Conservation (phyloP, 1,284 basidiomycete species). For the Heterobasidion irregulare region DNA sequence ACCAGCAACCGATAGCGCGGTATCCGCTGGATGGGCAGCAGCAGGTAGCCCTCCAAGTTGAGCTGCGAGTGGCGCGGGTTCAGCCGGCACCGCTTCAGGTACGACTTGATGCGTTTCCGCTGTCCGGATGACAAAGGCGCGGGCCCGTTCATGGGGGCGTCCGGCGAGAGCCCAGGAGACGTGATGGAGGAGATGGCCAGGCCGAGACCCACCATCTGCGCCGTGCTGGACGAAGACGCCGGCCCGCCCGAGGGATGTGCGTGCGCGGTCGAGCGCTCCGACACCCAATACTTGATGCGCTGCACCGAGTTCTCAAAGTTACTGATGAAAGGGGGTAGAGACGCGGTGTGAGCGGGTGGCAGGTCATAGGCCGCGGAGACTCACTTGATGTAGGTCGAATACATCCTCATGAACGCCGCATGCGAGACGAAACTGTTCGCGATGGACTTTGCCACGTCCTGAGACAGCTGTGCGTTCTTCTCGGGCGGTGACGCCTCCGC, state of each 20-base stretch:
- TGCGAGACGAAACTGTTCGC: slow-evolving; percentile 89
- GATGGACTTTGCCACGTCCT: slow-evolving; percentile 72
- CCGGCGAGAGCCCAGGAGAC: slow-evolving; percentile 34
- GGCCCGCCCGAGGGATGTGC: slow-evolving; percentile 34
- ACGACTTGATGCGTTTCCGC: slow-evolving; percentile 78
- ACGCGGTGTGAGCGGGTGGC: slow-evolving; percentile 3
- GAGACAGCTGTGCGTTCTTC: slow-evolving; percentile 72
- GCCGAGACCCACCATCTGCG: slow-evolving; percentile 57
- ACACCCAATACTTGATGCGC: slow-evolving; percentile 79
- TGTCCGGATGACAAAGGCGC: slow-evolving; percentile 57
- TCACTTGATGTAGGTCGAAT: slow-evolving; percentile 93
- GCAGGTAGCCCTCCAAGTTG: slow-evolving; percentile 89
- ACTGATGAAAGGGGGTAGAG: slow-evolving; percentile 29
- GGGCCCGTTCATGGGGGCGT: slow-evolving; percentile 20
- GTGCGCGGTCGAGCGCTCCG: slow-evolving; percentile 37
- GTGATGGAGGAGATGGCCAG: slow-evolving; percentile 51
- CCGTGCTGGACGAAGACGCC: slow-evolving; percentile 52
- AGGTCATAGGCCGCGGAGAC: slow-evolving; percentile 21
- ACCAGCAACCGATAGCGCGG: slow-evolving; percentile 92
- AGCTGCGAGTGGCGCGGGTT: slow-evolving; percentile 93
- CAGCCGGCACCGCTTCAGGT: slow-evolving; percentile 79
- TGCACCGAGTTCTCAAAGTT: slow-evolving; percentile 90
- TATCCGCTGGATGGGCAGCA: slow-evolving; percentile 93
- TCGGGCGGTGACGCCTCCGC: slow-evolving; percentile 35
- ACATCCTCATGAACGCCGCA: slow-evolving; percentile 96